Conservation (phyloP, 192 early-diverging fungal species). For the Geranomyces variabilis region DNA sequence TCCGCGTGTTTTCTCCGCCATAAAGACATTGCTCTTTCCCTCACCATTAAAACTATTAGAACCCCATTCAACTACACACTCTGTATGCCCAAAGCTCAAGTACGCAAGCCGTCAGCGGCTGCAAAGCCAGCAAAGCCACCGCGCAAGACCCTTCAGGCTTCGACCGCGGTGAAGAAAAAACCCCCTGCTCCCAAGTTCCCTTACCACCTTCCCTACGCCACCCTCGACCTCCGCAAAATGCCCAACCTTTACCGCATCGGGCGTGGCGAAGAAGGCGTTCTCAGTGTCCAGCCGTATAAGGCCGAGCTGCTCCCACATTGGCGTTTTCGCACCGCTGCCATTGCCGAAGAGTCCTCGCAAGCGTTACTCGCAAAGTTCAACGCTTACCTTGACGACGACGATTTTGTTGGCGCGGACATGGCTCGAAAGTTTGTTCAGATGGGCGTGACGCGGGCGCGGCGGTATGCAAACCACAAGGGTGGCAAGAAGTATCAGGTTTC, state of each 20-base stretch:
- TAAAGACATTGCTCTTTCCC: too few relatives aligned
- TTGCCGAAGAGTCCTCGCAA: not conserved
- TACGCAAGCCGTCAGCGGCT: too few relatives aligned
- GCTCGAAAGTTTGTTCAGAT: slow-evolving; percentile 25
- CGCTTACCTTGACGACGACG: not conserved
- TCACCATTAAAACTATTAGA: too few relatives aligned
- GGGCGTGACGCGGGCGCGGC: slow-evolving; percentile 6
- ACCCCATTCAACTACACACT: too few relatives aligned
- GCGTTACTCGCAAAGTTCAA: not conserved
- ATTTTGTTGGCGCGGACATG: slow-evolving; percentile 24
- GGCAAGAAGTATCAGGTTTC: slow-evolving; percentile 10
- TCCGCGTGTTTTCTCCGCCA: too few relatives aligned
- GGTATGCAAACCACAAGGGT: slow-evolving; percentile 22
- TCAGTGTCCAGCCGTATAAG: slow-evolving; percentile 13
- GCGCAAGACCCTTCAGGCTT: too few relatives aligned
- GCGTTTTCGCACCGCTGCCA: slow-evolving; percentile 7
- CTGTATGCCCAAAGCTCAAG: too few relatives aligned
- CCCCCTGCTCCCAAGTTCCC: not conserved
- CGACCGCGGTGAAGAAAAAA: too few relatives aligned
- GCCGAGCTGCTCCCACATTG: slow-evolving; percentile 18
- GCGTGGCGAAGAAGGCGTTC: slow-evolving; percentile 15
- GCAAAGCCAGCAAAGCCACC: too few relatives aligned
- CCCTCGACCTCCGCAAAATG: slow-evolving; percentile 15
- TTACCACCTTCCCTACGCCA: not conserved
- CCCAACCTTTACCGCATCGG: slow-evolving; percentile 20